These are phyloP conservation scores for Trichoderma cornu-damae DNA, from an alignment of 2,329 filamentous ascomycete genomes.

Conservation along the genomic window DNA sequence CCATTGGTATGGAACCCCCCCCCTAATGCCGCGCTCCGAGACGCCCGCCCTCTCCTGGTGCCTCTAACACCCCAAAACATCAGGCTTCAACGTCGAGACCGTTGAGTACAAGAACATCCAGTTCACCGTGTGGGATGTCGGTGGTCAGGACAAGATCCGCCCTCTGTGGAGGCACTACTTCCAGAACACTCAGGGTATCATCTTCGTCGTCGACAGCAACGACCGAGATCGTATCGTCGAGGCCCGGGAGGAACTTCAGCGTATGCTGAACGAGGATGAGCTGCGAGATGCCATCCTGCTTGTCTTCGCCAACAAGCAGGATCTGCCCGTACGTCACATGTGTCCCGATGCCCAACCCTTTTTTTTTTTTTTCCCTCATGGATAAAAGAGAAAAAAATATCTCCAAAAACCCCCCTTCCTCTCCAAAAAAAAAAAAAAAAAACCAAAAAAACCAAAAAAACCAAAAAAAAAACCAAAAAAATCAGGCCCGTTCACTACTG, in stretches of 20 bases:
- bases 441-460: too few relatives aligned
- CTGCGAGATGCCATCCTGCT: conserved; percentile 94
- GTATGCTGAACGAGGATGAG: conserved; percentile 98
- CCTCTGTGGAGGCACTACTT: conserved; percentile 99
- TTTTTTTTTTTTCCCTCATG: neutral
- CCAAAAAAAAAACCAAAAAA: too few relatives aligned
- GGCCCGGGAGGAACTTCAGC: conserved; percentile 91
- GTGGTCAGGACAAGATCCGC: conserved; percentile 99
- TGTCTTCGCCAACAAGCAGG: conserved; percentile 99
- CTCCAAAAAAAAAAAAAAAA: too few relatives aligned
- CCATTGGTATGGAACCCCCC: conserved; percentile 65
- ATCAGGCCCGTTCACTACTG: too few relatives aligned
- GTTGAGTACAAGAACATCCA: conserved; percentile 99
- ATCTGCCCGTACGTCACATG: conserved; percentile 76
- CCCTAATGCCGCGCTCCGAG: neutral
- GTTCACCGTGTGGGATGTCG: conserved; percentile 99
- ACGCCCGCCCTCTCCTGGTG: neutral
- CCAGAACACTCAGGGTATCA: conserved; percentile 99
- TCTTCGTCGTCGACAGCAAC: conserved; percentile 99
- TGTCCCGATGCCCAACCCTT: too few relatives aligned
- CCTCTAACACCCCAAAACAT: conserved; percentile 1
- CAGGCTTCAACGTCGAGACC: conserved; percentile 99
- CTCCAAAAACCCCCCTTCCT: too few relatives aligned
- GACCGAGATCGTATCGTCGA: conserved; percentile 97
- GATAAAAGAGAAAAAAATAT: too few relatives aligned